Percentiles rank a stretch among this genome's conserved stretches.
Conservation (phyloP, 176 grass and related monocot species). For the Carex scoparia region DNA sequence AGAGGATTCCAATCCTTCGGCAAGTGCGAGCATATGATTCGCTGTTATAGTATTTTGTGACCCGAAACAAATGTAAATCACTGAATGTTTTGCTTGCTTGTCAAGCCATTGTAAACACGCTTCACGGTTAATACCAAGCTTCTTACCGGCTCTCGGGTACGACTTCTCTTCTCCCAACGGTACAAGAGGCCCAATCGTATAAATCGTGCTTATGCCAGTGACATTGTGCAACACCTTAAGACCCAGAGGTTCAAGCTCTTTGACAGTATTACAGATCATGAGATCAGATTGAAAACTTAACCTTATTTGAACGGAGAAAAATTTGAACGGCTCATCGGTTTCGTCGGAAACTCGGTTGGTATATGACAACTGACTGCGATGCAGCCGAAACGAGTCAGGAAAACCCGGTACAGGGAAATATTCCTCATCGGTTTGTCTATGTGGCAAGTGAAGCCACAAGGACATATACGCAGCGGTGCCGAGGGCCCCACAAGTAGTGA, state of each 20-base stretch:
- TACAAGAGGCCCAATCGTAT: conserved; percentile 34
- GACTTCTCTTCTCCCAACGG: neutral
- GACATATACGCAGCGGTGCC: conserved; percentile 26
- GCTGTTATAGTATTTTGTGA: conserved; percentile 37
- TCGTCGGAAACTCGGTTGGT: neutral
- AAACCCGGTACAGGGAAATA: conserved; percentile 17
- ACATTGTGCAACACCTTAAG: neutral
- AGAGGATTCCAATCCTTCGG: conserved; percentile 35
- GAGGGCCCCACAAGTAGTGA: conserved; percentile 36
- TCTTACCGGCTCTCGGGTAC: neutral
- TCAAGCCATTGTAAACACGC: conserved; percentile 27
- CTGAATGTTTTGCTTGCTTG: conserved; percentile 27
- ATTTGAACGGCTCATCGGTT: conserved; percentile 1
- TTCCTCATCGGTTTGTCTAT: conserved; percentile 22
- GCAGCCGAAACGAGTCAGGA: conserved; percentile 7
- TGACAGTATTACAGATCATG: conserved; percentile 21
- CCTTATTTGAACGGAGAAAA: neutral
- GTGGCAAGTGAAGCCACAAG: conserved; percentile 28
- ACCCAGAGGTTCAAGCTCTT: conserved; percentile 9
- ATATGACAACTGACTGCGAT: conserved; percentile 1
- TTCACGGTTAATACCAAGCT: neutral
- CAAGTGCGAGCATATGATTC: conserved; percentile 35
- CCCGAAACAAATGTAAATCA: conserved; percentile 45
- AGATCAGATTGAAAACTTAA: neutral
- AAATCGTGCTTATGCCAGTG: conserved; percentile 14